Conservation (phyloP, 2,329 filamentous ascomycete species). For the Dichotomopilus funicola region DNA sequence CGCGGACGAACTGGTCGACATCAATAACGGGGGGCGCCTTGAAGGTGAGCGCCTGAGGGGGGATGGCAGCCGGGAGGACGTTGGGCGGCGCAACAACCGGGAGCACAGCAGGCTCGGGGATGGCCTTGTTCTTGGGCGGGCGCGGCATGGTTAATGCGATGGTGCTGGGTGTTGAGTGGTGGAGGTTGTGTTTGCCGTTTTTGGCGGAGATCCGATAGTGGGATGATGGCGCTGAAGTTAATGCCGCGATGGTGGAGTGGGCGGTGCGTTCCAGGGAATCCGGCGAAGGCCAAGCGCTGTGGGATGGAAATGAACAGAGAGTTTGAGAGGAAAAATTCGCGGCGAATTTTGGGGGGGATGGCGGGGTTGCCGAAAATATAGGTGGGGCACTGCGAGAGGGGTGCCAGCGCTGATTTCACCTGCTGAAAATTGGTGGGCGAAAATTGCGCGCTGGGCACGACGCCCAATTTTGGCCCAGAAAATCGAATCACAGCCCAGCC, state of each 20-base stretch:
- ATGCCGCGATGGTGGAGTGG: constrained; percentile 26
- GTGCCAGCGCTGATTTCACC: constrained; percentile 24
- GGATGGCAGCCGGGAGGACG: constrained; percentile 10
- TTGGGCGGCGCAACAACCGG: constrained; percentile 21
- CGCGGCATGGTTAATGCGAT: constrained; percentile 36
- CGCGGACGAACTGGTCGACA: constrained; percentile 70
- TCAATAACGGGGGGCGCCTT: constrained; percentile 47
- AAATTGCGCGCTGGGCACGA: constrained; percentile 11
- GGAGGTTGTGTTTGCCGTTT: neutral
- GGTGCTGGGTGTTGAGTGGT: constrained; percentile 10
- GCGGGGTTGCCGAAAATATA: constrained; percentile 27
- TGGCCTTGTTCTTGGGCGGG: constrained; percentile 37
- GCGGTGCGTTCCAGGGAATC: constrained; percentile 6
- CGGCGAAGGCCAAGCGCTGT: constrained; percentile 10
- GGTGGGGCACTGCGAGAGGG: constrained; percentile 17
- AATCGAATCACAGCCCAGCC: constrained; percentile 2
- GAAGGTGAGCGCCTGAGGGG: constrained; percentile 4
- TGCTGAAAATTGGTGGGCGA: constrained; percentile 22
- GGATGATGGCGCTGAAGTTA: constrained; percentile 21
- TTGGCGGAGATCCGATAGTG: constrained; percentile 15
- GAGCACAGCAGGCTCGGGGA: constrained; percentile 11
- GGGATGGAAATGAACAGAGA: constrained; percentile 22
- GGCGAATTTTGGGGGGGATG: constrained; percentile 22
- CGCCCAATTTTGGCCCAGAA: constrained; percentile 4
- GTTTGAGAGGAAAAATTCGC: constrained; percentile 24